Percentiles rank a stretch among this genome's conserved stretches.
These are phyloP conservation scores for Colletotrichum scovillei DNA, from an alignment of 2,329 filamentous ascomycete genomes.

Conservation along the genomic window DNA sequence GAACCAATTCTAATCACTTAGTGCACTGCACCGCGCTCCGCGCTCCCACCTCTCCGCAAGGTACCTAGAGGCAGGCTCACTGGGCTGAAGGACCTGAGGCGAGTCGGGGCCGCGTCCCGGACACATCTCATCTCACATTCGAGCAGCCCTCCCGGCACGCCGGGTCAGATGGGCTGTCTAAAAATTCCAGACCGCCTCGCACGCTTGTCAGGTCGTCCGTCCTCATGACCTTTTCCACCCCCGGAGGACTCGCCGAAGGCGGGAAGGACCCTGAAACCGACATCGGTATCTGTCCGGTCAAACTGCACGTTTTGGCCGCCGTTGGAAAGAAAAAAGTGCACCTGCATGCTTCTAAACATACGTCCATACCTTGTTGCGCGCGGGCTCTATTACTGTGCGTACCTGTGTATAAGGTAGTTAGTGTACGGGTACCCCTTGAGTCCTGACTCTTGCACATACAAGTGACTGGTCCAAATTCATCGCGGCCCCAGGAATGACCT, in stretches of 20 bases:
- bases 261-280: slow-evolving; percentile 34
- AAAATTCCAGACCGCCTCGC: slow-evolving; percentile 30
- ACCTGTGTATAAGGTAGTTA: too few species aligned
- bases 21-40: neutral
- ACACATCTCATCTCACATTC: slow-evolving; percentile 5
- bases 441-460: neutral
- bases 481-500: neutral
- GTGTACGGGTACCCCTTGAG: neutral
- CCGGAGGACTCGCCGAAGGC: neutral
- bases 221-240: slow-evolving; percentile 23
- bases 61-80: neutral
- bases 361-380: neutral
- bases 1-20: neutral
- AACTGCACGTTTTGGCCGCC: neutral
- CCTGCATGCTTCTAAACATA: neutral
- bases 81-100: neutral
- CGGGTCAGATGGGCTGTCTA: slow-evolving; percentile 19
- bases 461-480: neutral
- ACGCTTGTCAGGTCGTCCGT: slow-evolving; percentile 27
- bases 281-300: slow-evolving; percentile 25
- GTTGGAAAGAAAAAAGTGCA: too few species aligned
- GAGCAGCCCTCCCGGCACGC: neutral
- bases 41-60: neutral
- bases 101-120: slow-evolving; percentile 2
- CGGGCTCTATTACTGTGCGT: too few species aligned